Conservation (phyloP, 495 filamentous ascomycete species). For the Tuber aestivum region DNA sequence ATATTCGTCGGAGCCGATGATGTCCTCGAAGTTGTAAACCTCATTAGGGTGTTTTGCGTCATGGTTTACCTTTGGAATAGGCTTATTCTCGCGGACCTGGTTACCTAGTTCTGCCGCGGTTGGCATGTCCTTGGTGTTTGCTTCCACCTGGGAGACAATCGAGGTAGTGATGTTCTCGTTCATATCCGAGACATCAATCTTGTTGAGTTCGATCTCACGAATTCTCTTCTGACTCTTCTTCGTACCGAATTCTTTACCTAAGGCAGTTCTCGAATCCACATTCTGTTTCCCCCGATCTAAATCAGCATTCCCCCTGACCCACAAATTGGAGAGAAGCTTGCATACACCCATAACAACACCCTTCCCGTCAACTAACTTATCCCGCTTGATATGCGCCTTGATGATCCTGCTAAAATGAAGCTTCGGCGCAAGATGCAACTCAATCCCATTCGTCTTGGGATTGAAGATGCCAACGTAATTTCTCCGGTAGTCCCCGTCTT, state of each 20-base stretch:
- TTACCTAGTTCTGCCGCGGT: constrained; percentile 59
- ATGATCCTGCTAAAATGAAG: constrained; percentile 63
- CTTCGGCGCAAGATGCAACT: constrained; percentile 64
- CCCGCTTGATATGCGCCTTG: constrained; percentile 49
- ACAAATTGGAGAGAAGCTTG: not conserved
- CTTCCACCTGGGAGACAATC: constrained; percentile 44
- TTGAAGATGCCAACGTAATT: constrained; percentile 88
- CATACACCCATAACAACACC: constrained; percentile 24
- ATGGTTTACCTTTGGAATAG: constrained; percentile 69
- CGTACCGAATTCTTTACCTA: constrained; percentile 87
- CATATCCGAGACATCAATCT: constrained; percentile 37
- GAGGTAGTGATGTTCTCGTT: constrained; percentile 32
- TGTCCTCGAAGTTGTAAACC: constrained; percentile 65
- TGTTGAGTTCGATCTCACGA: constrained; percentile 32
- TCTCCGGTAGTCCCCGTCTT: constrained; percentile 59
- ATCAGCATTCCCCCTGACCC: constrained; percentile 36
- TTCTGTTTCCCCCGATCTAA: constrained; percentile 39
- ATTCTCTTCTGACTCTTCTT: constrained; percentile 84
- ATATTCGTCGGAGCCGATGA: constrained; percentile 60
- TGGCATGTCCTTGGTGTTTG: constrained; percentile 53
- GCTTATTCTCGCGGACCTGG: constrained; percentile 62
- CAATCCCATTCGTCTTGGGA: constrained; percentile 61
- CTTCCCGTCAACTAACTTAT: constrained; percentile 45
- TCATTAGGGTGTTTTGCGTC: constrained; percentile 66
- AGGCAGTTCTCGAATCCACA: constrained; percentile 46